Percentiles rank a stretch among this genome's conserved stretches.
These are phyloP conservation scores for Aspergillus eucalypticola DNA, from an alignment of 2,329 filamentous ascomycete genomes.

Conservation along the genomic window DNA sequence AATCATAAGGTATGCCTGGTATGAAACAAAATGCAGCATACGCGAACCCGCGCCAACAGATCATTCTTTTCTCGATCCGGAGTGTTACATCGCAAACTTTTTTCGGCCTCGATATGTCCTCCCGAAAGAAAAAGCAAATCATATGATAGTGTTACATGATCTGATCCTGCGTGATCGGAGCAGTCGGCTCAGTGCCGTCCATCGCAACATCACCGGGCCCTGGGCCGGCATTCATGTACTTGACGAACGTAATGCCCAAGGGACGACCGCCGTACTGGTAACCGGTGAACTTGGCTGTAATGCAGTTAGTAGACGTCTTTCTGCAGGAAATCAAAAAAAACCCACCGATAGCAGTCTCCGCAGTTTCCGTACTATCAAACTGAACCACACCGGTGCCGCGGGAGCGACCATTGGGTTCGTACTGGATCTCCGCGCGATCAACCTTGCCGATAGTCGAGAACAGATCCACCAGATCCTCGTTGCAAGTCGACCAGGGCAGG, in stretches of 20 bases:
- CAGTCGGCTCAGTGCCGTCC: conserved; percentile 72
- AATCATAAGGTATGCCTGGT: conserved; percentile 4
- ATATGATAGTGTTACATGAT: conserved; percentile 70
- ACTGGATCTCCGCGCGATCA: conserved; percentile 98
- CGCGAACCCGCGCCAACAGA: conserved; percentile 8
- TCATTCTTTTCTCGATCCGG: conserved; percentile 4
- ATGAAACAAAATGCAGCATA: conserved; percentile 8
- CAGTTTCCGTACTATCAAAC: conserved; percentile 79
- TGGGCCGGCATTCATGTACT: conserved; percentile 73
- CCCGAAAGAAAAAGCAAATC: conserved; percentile 9
- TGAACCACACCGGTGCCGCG: conserved; percentile 95
- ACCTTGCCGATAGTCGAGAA: conserved; percentile 98
- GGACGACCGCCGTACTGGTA: conserved; percentile 97
- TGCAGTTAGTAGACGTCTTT: conserved; percentile 9
- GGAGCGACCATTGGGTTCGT: conserved; percentile 93
- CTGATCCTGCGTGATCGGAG: conserved; percentile 89
- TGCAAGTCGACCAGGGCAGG: conserved; percentile 97
- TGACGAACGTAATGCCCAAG: conserved; percentile 89
- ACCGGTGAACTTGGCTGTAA: conserved; percentile 85
- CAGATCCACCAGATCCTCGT: conserved; percentile 92
- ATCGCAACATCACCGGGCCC: conserved; percentile 64
- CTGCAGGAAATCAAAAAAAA: not conserved
- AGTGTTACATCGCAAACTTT: conserved; percentile 17
- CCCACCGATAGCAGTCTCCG: conserved; percentile 82
- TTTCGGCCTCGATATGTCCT: conserved; percentile 5